A percentile compares a stretch with the other conserved stretches of the same genome.
Evolutionary conservation across 805 yeast genomes (phyloP).

Genomic region (Candida parachauliodes): DNA sequence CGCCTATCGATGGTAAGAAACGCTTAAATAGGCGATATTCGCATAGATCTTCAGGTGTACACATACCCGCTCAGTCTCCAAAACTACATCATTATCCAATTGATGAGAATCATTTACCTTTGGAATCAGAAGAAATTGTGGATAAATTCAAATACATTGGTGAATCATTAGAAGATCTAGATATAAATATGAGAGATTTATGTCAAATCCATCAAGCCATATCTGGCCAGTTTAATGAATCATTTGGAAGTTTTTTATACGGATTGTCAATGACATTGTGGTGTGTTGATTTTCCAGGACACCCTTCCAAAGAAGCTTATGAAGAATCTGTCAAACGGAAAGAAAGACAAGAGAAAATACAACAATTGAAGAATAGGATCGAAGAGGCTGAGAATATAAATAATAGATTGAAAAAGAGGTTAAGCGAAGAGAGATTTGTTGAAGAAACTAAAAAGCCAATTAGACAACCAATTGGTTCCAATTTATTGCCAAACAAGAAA

Average conservation of each 20-base stretch:
- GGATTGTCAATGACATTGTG: conserved; percentile 84
- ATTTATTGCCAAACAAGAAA: not conserved
- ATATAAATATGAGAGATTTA: conserved; percentile 54
- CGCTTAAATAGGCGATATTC: conserved; percentile 18
- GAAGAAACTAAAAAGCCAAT: not conserved
- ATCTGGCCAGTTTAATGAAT: conserved; percentile 63
- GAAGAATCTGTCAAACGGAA: conserved; percentile 25
- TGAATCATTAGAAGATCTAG: conserved; percentile 54
- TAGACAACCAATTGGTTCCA: not conserved
- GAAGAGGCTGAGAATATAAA: conserved; percentile 9
- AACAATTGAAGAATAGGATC: conserved; percentile 19
- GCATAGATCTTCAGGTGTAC: conserved; percentile 36
- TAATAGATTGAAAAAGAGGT: not conserved
- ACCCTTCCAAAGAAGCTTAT: conserved; percentile 33
- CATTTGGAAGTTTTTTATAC: conserved; percentile 70
- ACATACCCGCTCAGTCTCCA: conserved; percentile 38
- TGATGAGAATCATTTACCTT: conserved; percentile 36
- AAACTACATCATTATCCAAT: conserved; percentile 40
- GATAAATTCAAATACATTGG: conserved; percentile 43
- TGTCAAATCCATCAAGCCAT: conserved; percentile 60
- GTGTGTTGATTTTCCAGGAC: conserved; percentile 68
- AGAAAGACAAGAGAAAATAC: conserved; percentile 20
- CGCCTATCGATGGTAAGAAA: conserved; percentile 16
- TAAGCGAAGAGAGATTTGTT: not conserved
- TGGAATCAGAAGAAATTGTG: conserved; percentile 35